phyloP scores from a whole-genome alignment of 2,329 filamentous ascomycete species.

The Aspergillus piperis region DNA sequence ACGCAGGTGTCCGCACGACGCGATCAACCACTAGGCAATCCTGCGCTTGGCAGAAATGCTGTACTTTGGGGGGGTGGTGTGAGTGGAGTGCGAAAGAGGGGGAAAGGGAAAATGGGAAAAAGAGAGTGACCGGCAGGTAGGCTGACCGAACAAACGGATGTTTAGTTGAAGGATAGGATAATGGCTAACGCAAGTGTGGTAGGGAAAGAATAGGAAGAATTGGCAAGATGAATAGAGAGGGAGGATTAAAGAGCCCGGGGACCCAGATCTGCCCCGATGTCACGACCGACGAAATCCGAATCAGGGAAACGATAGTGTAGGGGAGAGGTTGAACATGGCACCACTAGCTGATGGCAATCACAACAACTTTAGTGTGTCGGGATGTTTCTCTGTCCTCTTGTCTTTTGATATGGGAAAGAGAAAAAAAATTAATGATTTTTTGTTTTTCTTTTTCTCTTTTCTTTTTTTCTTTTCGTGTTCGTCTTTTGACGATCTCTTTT shows the following conservation, averaged over 20 bases:
- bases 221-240: neutral
- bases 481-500: conserved; percentile 5
- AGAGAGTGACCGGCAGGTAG: conserved; percentile 1
- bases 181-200: neutral
- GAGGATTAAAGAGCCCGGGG: neutral
- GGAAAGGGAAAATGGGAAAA: neutral
- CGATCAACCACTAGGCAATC: conserved; percentile 24
- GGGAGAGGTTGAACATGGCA: conserved; percentile 25
- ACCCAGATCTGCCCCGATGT: conserved; percentile 13
- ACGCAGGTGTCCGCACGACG: conserved; percentile 31
- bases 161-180: neutral
- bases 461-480: neutral
- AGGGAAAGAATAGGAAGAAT: neutral
- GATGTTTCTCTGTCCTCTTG: conserved; percentile 9
- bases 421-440: no score
- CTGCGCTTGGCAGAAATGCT: conserved; percentile 29
- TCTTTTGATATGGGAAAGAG: neutral
- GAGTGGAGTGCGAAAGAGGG: conserved; percentile 6
- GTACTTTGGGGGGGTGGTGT: conserved; percentile 12
- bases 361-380: neutral
- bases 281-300: conserved; percentile 20
- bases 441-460: conserved; percentile 2
- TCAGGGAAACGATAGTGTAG: conserved; percentile 21
- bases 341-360: conserved; percentile 21
- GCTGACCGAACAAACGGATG: no score